Conservation (phyloP, 495 filamentous ascomycete genomes). For the Penicillium dipodomyicola region DNA sequence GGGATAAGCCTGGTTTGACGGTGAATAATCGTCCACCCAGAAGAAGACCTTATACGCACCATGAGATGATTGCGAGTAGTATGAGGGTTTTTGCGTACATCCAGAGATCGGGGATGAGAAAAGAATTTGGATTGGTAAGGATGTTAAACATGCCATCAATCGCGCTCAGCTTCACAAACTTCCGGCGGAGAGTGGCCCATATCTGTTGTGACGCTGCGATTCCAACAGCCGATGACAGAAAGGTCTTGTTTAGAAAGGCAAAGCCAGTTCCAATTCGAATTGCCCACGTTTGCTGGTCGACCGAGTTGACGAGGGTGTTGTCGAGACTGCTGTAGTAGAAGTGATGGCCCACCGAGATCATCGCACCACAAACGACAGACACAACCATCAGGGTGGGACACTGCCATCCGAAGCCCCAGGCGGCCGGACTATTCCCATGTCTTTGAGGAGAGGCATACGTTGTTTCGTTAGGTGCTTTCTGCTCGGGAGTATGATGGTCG, state of each 20-base stretch:
- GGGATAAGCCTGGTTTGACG: constrained; percentile 3
- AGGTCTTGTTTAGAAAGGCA: constrained; percentile 5
- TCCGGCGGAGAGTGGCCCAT: constrained; percentile 6
- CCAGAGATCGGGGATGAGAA: constrained; percentile 1
- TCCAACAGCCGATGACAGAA: background rate
- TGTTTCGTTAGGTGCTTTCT: background rate
- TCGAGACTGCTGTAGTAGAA: constrained; percentile 3
- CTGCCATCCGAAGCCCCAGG: constrained; percentile 4
- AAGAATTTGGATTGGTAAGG: constrained; percentile 1
- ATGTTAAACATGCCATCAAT: constrained; percentile 6
- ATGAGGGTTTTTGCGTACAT: constrained; percentile 7
- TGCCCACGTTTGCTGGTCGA: constrained; percentile 5
- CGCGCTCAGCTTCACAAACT: constrained; percentile 5
- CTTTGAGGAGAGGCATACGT: background rate
- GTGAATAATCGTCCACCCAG: constrained; percentile 1
- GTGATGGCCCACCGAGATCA: constrained; percentile 8
- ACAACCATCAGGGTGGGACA: constrained; percentile 4
- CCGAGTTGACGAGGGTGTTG: background rate
- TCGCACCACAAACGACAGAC: background rate
- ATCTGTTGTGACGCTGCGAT: constrained; percentile 8
- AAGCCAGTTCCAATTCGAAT: constrained; percentile 9
- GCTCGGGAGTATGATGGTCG: background rate
- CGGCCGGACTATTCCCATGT: background rate
- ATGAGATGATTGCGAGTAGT: constrained; percentile 2
- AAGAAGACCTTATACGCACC: constrained; percentile 1